Base-by-base conservation (phyloP, 495 filamentous ascomycete genomes). In the Hypomontagnella submonticulosa region DNA sequence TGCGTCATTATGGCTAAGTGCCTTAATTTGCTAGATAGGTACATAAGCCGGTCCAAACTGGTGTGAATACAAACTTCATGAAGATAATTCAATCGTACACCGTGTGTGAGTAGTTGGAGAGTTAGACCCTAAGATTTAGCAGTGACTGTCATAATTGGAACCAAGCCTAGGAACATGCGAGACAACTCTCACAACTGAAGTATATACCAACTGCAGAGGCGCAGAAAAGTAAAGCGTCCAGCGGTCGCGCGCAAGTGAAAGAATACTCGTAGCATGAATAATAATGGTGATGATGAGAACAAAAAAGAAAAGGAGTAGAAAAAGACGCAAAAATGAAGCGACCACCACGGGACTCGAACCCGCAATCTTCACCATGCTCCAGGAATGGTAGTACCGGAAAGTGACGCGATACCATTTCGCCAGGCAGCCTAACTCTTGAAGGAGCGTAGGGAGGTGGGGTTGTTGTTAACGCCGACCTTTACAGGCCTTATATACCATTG, bases 331-430 rank as follows among this genome's bases (percentile, higher is more conserved):
- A 33, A 33, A 60, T 19, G 15, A 34, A 27, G 42, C 66, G 66
- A 70, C 66, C 66, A 70, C 56, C 66, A 70, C 66, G 66, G 66
- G 66, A 70, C 66, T 70, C 66, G 66, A 70, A 70, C 66, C 66
- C 66, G 66, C 61, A 70, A 70, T 70, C 66, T 70, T 70, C 66
- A 66, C 66, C 66, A 70, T 69, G 49, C 59, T 69, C 66, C 60
- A 51, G 33, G 19, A 27, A 27, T 27, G 40, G 15, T 33, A 16
- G 40, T 34, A 64, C 66, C 66, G 66, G 66, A 70, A 70, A 70
- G 66, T 66, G 66, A 70, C 66, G 66, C 66, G 66, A 65, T 70
- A 70, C 66, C 66, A 70, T 70, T 70, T 65, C 66, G 66, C 66
- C 61, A 70, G 48, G 56, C 66, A 54, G 66, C 66, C 65, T 30